Percentiles rank a stretch among this genome's conserved stretches.
Conservation (phyloP, 2,329 filamentous ascomycete genomes). For the Aspergillus fumigatiaffinis region DNA sequence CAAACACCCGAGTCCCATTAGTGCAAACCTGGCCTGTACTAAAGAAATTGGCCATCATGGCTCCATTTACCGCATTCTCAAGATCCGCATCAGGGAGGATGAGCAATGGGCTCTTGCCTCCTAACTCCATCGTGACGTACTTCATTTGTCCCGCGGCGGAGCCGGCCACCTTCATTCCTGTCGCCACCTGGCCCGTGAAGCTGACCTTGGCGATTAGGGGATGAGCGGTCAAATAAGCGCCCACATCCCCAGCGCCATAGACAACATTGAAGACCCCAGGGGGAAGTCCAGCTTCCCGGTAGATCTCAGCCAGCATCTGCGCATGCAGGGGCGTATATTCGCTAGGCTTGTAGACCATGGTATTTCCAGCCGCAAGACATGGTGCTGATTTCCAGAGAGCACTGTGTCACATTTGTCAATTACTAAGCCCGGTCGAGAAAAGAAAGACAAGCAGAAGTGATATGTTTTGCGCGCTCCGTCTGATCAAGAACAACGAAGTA, state of each 20-base stretch:
- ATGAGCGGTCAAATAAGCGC: constrained; percentile 70
- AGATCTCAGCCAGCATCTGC: constrained; percentile 69
- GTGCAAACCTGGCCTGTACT: constrained; percentile 89
- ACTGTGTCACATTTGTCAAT: constrained; percentile 20
- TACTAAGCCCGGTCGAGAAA: not conserved
- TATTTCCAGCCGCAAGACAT: constrained; percentile 80
- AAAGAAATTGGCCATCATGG: constrained; percentile 94
- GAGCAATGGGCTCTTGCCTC: constrained; percentile 78
- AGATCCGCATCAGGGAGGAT: constrained; percentile 76
- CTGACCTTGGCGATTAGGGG: constrained; percentile 75
- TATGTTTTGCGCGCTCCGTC: not conserved
- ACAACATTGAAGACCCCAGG: constrained; percentile 84
- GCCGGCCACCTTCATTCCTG: constrained; percentile 75
- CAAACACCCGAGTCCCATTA: constrained; percentile 84
- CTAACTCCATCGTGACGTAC: constrained; percentile 87
- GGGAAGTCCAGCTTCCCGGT: constrained; percentile 73
- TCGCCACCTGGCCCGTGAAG: constrained; percentile 83
- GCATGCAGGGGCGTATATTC: constrained; percentile 84
- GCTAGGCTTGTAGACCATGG: constrained; percentile 87
- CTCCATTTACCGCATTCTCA: constrained; percentile 77
- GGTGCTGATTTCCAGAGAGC: constrained; percentile 86
- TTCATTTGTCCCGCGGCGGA: constrained; percentile 76
- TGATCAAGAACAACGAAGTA: not conserved
- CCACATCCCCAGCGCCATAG: constrained; percentile 74
- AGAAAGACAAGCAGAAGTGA: not conserved